These are phyloP conservation scores for Sporothrix humicola DNA, from an alignment of 2,329 filamentous ascomycete species.

Conservation along the genomic window DNA sequence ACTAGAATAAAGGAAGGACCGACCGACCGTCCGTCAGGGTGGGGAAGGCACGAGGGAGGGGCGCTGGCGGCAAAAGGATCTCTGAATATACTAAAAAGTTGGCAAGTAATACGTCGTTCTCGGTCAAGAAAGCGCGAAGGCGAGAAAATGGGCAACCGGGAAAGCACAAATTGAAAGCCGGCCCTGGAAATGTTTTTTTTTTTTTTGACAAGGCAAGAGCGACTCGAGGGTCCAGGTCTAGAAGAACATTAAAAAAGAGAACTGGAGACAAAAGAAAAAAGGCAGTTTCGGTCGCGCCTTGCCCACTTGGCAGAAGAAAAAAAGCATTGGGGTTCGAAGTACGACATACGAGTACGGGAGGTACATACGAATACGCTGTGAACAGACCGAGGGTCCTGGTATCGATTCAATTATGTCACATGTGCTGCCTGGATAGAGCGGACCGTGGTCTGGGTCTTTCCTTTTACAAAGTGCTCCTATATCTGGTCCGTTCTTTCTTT, in stretches of 20 bases:
- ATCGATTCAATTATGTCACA: conserved; percentile 25
- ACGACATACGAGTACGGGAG: not conserved
- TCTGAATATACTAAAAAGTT: not conserved
- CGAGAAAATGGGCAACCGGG: not conserved
- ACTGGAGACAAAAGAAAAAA: not conserved
- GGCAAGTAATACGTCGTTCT: not conserved
- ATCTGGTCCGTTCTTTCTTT: not conserved
- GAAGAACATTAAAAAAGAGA: not conserved
- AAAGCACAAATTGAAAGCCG: not conserved
- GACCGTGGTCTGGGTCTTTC: not conserved
- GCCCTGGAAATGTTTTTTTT: not conserved
- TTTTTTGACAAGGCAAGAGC: not conserved
- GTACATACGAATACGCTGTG: not conserved
- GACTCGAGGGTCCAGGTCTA: not conserved
- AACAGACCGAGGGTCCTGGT: not conserved
- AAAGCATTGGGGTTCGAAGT: not conserved
- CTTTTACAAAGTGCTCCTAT: not conserved
- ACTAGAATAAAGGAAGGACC: conserved; percentile 7
- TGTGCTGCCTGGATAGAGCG: conserved; percentile 20
- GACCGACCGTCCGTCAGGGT: conserved; percentile 10
- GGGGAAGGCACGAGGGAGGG: conserved; percentile 25
- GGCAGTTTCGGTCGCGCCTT: not conserved
- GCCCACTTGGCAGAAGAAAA: conserved; percentile 13
- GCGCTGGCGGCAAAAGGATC: conserved; percentile 16
- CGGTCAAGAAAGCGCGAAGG: not conserved